Evolutionary conservation across 2,329 filamentous ascomycete species (phyloP), one percentile per base, ranked within the genome.

Genomic region (Pseudofabraea citricarpa): DNA sequence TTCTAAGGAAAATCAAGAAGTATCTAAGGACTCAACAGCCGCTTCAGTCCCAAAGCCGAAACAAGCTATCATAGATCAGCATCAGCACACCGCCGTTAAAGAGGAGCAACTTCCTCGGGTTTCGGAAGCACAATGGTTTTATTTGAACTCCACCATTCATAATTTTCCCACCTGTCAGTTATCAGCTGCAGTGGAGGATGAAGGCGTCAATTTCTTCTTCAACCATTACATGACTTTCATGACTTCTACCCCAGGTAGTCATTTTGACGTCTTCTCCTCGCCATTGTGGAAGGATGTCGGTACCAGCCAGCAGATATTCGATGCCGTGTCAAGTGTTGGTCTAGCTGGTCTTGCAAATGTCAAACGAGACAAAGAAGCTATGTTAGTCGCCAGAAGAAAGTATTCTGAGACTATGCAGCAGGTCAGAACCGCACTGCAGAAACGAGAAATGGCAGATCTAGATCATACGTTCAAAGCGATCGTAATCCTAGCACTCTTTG

Each of bases 391-490:
- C 4, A 68, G 68, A 9, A 69, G 71, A 49, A 74, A 69, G 50
- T 77, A 77, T 53, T 69, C 68, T 6, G 65, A 66, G 7, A 73
- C 72, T 6, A 61, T 78, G 2, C 61, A 63, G n/a, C 52, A 74
- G 40, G 71, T 70, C 8, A 73, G 73, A 36, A 56, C 61, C 16
- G 69, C 72, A 1, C 62, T 79, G 13, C 58, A 62, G 20, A 60
- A 72, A 44, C 64, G 68, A 1, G 48, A 48, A 10, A 68, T 70
- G 46, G 67, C 68, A 3, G 57, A 70, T 46, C 70, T 74, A 44
- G 72, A 76, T 49, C 70, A 64, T 35, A 74, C 72, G 1, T 73
- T 78, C 65, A 69, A 77, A 9, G 67, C 70, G 1, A 67, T 77
- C 8, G 64, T 78, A 37, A 69, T 77, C 23, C 63, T 78, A 6